Conservation (phyloP, 441 rosid species). For the Pelargonium cotyledonis region DNA sequence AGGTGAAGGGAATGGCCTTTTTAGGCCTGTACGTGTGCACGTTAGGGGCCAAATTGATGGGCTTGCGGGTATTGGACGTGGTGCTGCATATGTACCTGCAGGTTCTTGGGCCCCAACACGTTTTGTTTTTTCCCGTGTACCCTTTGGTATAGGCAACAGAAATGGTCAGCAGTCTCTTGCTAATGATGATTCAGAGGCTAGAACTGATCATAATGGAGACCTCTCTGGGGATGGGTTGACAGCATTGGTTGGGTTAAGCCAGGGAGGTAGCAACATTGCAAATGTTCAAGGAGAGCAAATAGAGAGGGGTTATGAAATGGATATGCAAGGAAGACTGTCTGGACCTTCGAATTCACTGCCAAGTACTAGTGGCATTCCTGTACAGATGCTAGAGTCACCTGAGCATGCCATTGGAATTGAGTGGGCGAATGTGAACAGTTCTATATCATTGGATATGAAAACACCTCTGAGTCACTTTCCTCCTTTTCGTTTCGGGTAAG, state of each 20-base stretch:
- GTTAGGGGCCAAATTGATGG: slow-evolving; percentile 90
- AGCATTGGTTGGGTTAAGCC: slow-evolving; percentile 78
- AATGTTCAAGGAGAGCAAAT: slow-evolving; percentile 49
- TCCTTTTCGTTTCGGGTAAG: slow-evolving; percentile 96
- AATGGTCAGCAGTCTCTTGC: slow-evolving; percentile 70
- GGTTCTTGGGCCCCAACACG: slow-evolving; percentile 86
- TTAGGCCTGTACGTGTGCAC: slow-evolving; percentile 82
- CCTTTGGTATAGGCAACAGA: slow-evolving; percentile 64
- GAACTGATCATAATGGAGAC: slow-evolving; percentile 69
- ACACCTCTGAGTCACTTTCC: slow-evolving; percentile 95
- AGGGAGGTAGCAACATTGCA: slow-evolving; percentile 47
- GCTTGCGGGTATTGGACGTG: slow-evolving; percentile 84
- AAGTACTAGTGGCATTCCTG: slow-evolving; percentile 37
- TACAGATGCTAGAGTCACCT: slow-evolving; percentile 60
- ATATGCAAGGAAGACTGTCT: slow-evolving; percentile 38
- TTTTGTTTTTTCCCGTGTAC: slow-evolving; percentile 84
- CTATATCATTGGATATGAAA: slow-evolving; percentile 83
- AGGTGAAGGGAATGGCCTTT: slow-evolving; percentile 62
- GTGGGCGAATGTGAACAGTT: slow-evolving; percentile 63
- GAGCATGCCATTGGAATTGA: slow-evolving; percentile 56
- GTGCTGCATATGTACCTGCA: slow-evolving; percentile 74
- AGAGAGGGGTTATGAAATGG: slow-evolving; percentile 47
- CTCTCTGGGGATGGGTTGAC: slow-evolving; percentile 81
- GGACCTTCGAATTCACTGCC: slow-evolving; percentile 47
- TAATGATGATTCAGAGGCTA: slow-evolving; percentile 75